Evolutionary conservation across 2,329 filamentous ascomycete species (phyloP).

Genomic region (Aquanectria penicillioides): DNA sequence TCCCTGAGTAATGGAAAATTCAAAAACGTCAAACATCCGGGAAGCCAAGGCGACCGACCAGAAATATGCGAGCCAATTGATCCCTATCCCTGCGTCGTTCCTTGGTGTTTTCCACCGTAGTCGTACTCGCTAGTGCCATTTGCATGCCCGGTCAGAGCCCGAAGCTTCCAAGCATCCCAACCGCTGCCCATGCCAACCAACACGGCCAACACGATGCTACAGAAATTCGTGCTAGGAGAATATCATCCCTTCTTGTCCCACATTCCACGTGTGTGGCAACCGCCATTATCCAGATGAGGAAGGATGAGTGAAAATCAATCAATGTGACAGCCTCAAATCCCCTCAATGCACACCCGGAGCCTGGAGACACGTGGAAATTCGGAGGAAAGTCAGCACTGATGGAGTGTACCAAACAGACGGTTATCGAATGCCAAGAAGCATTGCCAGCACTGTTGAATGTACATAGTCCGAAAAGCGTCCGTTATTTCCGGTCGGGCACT

Average conservation of each 20-base stretch:
- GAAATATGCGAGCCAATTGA: background rate
- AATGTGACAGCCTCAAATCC: background rate
- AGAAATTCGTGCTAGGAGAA: background rate
- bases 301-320: constrained; percentile 2
- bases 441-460: background rate
- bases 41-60: background rate
- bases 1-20: no score
- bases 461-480: background rate
- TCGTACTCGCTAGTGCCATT: background rate
- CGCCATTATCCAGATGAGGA: background rate
- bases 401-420: background rate
- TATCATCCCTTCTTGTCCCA: background rate
- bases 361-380: background rate
- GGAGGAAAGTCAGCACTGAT: constrained; percentile 1
- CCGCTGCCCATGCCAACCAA: background rate
- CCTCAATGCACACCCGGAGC: background rate
- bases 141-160: background rate
- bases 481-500: constrained; percentile 8
- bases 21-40: background rate
- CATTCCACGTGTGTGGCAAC: background rate
- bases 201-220: background rate
- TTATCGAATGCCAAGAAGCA: background rate
- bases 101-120: background rate
- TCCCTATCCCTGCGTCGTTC: background rate
- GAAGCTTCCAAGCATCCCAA: no score